Conservation (phyloP, 768 basidiomycete species). For the Floccularia luteovirens region DNA sequence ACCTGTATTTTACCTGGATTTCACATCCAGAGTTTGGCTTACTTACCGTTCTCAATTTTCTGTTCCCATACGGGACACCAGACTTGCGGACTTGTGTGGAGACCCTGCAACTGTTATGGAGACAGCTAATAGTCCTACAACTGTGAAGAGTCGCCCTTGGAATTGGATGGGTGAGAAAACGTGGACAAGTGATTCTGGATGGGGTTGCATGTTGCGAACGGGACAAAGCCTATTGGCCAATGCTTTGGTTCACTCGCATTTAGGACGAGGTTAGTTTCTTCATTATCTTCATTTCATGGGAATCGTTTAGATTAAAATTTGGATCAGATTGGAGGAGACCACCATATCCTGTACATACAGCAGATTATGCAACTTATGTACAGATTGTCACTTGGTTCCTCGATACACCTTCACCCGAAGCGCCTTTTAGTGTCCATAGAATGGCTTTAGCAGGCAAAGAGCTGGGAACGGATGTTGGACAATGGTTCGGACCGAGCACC, state of each 20-base stretch:
- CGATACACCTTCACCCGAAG: constrained; percentile 75
- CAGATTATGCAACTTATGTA: constrained; percentile 80
- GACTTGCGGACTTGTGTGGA: constrained; percentile 24
- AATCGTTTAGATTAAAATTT: constrained; percentile 80
- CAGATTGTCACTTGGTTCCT: constrained; percentile 93
- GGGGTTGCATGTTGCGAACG: constrained; percentile 31
- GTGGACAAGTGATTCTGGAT: constrained; percentile 37
- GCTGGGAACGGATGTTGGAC: constrained; percentile 90
- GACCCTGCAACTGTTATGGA: constrained; percentile 11
- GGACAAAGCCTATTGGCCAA: constrained; percentile 29
- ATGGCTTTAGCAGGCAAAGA: constrained; percentile 96
- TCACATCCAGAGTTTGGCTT: constrained; percentile 82
- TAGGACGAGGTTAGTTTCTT: constrained; percentile 19
- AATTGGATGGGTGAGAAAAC: constrained; percentile 71
- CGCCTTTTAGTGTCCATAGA: constrained; percentile 92
- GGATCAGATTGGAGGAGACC: no score
- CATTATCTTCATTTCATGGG: constrained; percentile 2
- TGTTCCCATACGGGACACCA: constrained; percentile 60
- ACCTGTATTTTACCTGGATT: constrained; percentile 80
- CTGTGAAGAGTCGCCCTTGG: constrained; percentile 47
- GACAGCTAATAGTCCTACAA: constrained; percentile 21
- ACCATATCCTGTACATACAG: constrained; percentile 44
- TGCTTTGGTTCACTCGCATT: constrained; percentile 8
- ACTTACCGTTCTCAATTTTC: constrained; percentile 88
- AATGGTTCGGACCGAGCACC: constrained; percentile 97